These are phyloP conservation scores for Sugiyamaella lignohabitans DNA, from an alignment of 805 yeast genomes.

Conservation along the genomic window DNA sequence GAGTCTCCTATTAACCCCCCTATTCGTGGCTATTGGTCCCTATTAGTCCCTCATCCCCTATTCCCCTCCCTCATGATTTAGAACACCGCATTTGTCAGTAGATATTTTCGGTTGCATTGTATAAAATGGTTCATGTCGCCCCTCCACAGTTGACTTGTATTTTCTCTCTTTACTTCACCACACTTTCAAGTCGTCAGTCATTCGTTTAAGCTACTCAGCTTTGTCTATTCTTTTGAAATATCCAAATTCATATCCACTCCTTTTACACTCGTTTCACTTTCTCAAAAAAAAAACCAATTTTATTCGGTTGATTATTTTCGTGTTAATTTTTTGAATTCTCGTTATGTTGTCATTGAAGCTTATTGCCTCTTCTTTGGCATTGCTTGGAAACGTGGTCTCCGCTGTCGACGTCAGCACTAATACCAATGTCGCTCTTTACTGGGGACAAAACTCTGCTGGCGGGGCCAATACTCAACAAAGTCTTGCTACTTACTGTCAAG, in stretches of 20 bases:
- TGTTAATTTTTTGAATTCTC: background rate
- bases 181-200: background rate
- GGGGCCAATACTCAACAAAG: slow-evolving; percentile 30
- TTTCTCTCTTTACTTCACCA: background rate
- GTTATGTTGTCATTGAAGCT: background rate
- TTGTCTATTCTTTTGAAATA: background rate
- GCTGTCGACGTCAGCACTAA: slow-evolving; percentile 29
- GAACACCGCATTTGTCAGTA: too few relatives aligned
- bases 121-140: too few relatives aligned
- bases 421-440: slow-evolving; percentile 62
- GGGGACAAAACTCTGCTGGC: slow-evolving; percentile 69
- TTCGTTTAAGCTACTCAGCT: background rate
- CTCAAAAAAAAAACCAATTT: too few relatives aligned
- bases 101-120: too few relatives aligned
- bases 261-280: too few relatives aligned
- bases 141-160: too few relatives aligned
- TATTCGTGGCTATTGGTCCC: too few relatives aligned
- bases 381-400: background rate
- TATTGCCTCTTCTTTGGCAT: background rate
- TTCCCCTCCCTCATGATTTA: too few relatives aligned
- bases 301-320: too few relatives aligned
- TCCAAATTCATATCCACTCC: background rate
- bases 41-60: too few relatives aligned
- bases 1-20: too few relatives aligned
- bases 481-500: slow-evolving; percentile 53